A percentile compares a stretch with the other conserved stretches of the same genome.
Evolutionary conservation across 2,329 filamentous ascomycete genomes (phyloP).

Genomic region (Ambrosiella xylebori): DNA sequence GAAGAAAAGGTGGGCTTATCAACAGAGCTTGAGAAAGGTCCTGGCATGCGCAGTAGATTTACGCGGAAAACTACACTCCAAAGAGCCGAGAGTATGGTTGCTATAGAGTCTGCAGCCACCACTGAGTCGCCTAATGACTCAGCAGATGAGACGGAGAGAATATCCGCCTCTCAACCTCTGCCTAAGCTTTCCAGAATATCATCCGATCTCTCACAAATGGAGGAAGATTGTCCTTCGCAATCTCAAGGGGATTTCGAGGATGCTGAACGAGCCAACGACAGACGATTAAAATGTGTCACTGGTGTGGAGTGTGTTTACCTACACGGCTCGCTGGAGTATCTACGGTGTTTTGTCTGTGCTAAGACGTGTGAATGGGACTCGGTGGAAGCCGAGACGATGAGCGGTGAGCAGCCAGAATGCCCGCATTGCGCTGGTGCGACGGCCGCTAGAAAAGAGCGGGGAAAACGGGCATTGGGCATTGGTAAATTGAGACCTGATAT

Average conservation of each 20-base stretch:
- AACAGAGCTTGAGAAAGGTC: conserved; percentile 42
- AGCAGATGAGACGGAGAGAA: background rate
- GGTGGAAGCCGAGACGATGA: conserved; percentile 37
- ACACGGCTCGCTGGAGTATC: conserved; percentile 47
- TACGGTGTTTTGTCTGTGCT: conserved; percentile 47
- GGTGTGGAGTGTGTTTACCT: conserved; percentile 53
- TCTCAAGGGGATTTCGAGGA: conserved; percentile 7
- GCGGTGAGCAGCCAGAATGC: conserved; percentile 49
- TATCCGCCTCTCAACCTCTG: conserved; percentile 3
- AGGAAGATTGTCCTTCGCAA: background rate
- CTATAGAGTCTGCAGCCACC: conserved; percentile 1
- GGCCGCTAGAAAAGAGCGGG: conserved; percentile 42
- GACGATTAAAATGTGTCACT: conserved; percentile 14
- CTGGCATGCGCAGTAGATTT: conserved; percentile 44
- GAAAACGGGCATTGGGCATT: conserved; percentile 49
- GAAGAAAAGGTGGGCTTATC: conserved; percentile 53
- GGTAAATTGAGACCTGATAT: conserved; percentile 55
- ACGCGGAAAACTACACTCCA: conserved; percentile 25
- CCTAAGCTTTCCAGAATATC: conserved; percentile 5
- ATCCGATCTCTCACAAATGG: conserved; percentile 1
- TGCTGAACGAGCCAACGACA: background rate
- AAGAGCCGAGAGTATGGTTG: conserved; percentile 9
- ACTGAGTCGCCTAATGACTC: conserved; percentile 1
- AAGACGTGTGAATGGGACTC: conserved; percentile 43
- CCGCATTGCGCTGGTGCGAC: conserved; percentile 47